phyloP scores from a whole-genome alignment of 116 monocot species.

The Phalaenopsis hybrid region DNA sequence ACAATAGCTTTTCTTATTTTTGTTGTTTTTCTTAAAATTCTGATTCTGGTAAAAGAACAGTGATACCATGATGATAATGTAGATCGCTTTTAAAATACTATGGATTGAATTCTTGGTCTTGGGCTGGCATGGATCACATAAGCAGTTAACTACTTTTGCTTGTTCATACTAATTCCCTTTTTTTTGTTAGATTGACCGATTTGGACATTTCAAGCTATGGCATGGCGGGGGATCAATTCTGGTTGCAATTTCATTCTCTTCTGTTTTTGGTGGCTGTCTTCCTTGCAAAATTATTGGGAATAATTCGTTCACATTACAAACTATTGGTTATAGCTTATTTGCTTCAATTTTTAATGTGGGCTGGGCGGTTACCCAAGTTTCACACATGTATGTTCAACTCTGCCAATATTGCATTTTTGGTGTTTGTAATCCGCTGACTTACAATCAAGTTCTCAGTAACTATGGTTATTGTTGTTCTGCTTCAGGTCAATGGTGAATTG shows the following conservation, averaged over 20 bases:
- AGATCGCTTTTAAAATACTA: neutral
- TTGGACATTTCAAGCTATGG: slow-evolving; percentile 96
- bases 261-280: slow-evolving; percentile 88
- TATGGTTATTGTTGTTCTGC: neutral
- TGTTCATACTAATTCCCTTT: neutral
- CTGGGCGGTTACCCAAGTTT: slow-evolving; percentile 94
- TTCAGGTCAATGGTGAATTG: slow-evolving; percentile 93
- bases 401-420: slow-evolving; percentile 5
- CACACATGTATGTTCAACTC: slow-evolving; percentile 66
- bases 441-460: neutral
- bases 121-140: neutral
- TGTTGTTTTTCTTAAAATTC: neutral
- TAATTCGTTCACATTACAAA: slow-evolving; percentile 45
- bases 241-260: slow-evolving; percentile 92
- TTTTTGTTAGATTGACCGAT: slow-evolving; percentile 71
- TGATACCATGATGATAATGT: neutral
- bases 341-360: slow-evolving; percentile 94
- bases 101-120: neutral
- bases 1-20: neutral
- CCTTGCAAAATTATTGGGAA: slow-evolving; percentile 57
- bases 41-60: neutral
- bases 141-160: neutral
- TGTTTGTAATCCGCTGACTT: neutral
- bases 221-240: slow-evolving; percentile 83
- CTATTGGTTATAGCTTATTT: slow-evolving; percentile 86